Evolutionary conservation across 768 basidiomycete genomes (phyloP), one percentile per base, ranked within the genome.

Genomic region (Russula ochroleuca): DNA sequence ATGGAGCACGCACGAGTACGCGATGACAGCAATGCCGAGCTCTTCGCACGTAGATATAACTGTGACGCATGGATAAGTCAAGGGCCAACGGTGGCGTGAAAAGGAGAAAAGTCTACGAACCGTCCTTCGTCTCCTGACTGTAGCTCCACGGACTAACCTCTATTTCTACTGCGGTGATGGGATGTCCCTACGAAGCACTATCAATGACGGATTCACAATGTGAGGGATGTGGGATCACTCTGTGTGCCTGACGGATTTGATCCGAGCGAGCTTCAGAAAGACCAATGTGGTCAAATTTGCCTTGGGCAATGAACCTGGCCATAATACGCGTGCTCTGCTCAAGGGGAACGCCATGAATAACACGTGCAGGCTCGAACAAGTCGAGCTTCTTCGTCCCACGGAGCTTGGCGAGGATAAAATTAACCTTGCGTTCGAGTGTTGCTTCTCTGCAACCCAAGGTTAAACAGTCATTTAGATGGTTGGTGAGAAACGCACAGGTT

Each of bases 91-190:
- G 14, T 47, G 17, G 13, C 35, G 35, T 31, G n/a, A 62, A 9
- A 37, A 21, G 21, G 35, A 21, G 14, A 62, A 9, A 37, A 19
- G 21, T 38, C 5, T 23, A 56, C 69, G n/a, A 56, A 78, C 79
- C 79, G 25, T 78, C 75, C 66, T 78, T 78, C 25, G 82, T 78
- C 57, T 83, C 78, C 21, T 78, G 75, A 57, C 84, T 85, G 62
- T 84, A 84, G 4, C 80, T 77, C 79, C 84, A 87, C 2, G 84
- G 79, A 67, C 83, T 86, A 45, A 86, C 75, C 70, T 90, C 88
- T 50, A 88, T 85, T 72, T 90, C 86, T 10, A 85, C 83, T 14
- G 81, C 76, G 19, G 81, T 76, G 62, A 87, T 79, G 5, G 67
- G 67, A 31, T 62, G 57, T 8, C 59, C 58, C 67, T 67, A 33